Conservation (phyloP, 441 rosid species). For the Erodium trifolium region DNA sequence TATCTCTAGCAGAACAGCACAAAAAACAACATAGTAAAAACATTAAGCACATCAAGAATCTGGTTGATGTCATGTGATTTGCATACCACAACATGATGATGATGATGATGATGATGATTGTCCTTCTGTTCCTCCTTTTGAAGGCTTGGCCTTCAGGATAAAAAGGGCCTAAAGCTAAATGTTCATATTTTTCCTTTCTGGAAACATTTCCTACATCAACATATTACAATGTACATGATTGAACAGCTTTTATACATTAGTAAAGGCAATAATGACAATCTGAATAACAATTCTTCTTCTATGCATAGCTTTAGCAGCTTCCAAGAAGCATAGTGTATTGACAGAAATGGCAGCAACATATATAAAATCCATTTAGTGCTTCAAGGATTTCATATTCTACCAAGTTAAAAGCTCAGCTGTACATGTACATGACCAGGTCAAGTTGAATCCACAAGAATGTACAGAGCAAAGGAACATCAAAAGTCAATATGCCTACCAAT, state of each 20-base stretch:
- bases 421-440: neutral
- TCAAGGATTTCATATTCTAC: neutral
- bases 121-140: slow-evolving; percentile 10
- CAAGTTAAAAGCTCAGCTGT: neutral
- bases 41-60: slow-evolving; percentile 22
- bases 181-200: neutral
- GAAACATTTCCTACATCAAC: neutral
- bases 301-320: slow-evolving; percentile 4
- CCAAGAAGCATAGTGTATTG: slow-evolving; percentile 8
- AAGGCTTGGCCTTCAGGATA: slow-evolving; percentile 4
- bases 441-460: neutral
- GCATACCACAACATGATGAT: neutral
- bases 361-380: slow-evolving; percentile 3
- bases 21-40: slow-evolving; percentile 20
- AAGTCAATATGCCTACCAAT: neutral
- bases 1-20: slow-evolving; percentile 29
- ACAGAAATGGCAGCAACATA: slow-evolving; percentile 7
- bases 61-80: slow-evolving; percentile 1
- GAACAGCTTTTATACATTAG: neutral
- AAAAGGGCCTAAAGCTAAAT: slow-evolving; percentile 4
- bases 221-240: neutral
- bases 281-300: slow-evolving; percentile 2
- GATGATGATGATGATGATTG: neutral
- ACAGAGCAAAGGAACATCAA: neutral
- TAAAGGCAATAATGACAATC: slow-evolving; percentile 14